These are phyloP conservation scores for Brassica incana DNA, from an alignment of 345 rosid species.

Conservation along the genomic window DNA sequence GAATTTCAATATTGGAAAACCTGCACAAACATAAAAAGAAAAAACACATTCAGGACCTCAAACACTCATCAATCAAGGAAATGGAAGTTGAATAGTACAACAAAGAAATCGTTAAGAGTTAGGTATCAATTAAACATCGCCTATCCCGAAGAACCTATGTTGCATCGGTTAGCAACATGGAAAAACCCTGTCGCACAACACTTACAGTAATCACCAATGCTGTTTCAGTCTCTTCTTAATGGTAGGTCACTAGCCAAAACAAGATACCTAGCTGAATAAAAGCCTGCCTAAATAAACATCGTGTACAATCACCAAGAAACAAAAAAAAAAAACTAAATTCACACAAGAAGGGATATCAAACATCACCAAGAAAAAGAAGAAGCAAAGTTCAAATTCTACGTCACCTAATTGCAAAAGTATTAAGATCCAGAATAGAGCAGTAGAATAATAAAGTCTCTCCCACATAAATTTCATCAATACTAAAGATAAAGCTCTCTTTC, in stretches of 20 bases:
- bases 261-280: constrained; percentile 26
- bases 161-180: constrained; percentile 24
- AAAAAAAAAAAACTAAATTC: not conserved
- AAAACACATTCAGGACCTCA: constrained; percentile 41
- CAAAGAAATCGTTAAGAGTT: constrained; percentile 12
- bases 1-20: constrained; percentile 53
- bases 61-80: constrained; percentile 35
- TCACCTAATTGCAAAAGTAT: constrained; percentile 28
- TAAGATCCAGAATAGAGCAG: constrained; percentile 31
- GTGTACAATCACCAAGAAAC: constrained; percentile 11
- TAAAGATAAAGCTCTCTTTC: constrained; percentile 54
- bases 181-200: constrained; percentile 21
- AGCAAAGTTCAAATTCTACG: constrained; percentile 22
- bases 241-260: constrained; percentile 18
- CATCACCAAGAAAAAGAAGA: constrained; percentile 31
- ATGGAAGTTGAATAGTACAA: not conserved
- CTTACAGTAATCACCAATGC: constrained; percentile 33
- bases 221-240: constrained; percentile 13
- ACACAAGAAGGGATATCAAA: constrained; percentile 20
- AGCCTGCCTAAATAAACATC: constrained; percentile 24
- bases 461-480: constrained; percentile 45
- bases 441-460: constrained; percentile 36
- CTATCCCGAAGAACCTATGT: constrained; percentile 18
- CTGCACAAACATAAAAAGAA: constrained; percentile 63
- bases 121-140: constrained; percentile 14